phyloP scores from a whole-genome alignment of 1,284 basidiomycete species.

The Rhodotorula sp. region DNA sequence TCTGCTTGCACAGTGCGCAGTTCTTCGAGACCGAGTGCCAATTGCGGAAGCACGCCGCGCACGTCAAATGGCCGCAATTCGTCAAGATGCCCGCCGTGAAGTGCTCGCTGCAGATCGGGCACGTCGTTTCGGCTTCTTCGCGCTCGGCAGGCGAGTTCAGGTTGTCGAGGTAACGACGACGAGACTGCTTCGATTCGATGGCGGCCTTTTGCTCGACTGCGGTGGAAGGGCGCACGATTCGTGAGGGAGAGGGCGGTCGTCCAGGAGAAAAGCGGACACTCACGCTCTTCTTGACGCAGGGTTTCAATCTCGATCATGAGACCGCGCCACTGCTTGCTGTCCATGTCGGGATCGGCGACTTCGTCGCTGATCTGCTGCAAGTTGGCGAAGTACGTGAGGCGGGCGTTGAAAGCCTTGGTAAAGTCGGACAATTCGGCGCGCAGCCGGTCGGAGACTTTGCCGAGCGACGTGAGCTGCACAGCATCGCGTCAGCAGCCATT shows the following conservation, averaged over 20 bases:
- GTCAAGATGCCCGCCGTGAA: constrained; percentile 24
- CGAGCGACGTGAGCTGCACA: constrained; percentile 21
- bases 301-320: constrained; percentile 24
- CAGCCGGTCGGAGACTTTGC: constrained; percentile 39
- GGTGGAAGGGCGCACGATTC: background rate
- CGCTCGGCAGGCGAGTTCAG: constrained; percentile 20
- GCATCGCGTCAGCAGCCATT: background rate
- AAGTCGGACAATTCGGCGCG: constrained; percentile 33
- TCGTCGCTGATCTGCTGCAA: constrained; percentile 38
- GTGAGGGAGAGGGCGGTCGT: background rate
- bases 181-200: constrained; percentile 17
- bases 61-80: constrained; percentile 26
- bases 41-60: constrained; percentile 12
- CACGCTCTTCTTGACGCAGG: constrained; percentile 20
- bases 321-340: constrained; percentile 20
- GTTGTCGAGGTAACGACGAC: constrained; percentile 39
- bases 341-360: constrained; percentile 31
- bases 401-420: constrained; percentile 38
- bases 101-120: constrained; percentile 35
- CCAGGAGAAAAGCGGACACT: background rate
- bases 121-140: constrained; percentile 25
- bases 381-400: constrained; percentile 38
- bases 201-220: constrained; percentile 13
- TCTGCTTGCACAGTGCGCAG: constrained; percentile 33
- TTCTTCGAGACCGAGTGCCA: constrained; percentile 5